Evolutionary conservation across 2,329 filamentous ascomycete genomes (phyloP).

Genomic region (Trichoderma sp.): DNA sequence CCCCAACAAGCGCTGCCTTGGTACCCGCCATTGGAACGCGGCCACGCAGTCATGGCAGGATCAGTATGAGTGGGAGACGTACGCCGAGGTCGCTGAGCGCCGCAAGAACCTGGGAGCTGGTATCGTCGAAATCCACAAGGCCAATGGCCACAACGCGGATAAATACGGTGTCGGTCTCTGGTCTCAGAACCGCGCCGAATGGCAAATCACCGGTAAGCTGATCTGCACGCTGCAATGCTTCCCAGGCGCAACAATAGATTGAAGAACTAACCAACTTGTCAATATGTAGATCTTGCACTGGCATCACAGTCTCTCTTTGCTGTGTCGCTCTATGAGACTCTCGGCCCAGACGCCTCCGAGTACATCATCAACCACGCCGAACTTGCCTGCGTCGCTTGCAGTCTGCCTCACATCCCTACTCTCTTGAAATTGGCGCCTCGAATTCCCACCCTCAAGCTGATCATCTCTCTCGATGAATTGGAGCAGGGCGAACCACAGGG

Average conservation of each 20-base stretch:
- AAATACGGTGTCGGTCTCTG: constrained; percentile 81
- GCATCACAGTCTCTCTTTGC: constrained; percentile 86
- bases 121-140: constrained; percentile 78
- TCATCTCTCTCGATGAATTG: constrained; percentile 83
- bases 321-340: constrained; percentile 94
- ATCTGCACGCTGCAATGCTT: not conserved
- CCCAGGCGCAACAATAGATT: not conserved
- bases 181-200: constrained; percentile 85
- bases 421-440: constrained; percentile 79
- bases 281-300: constrained; percentile 72
- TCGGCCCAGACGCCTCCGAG: constrained; percentile 88
- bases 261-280: not conserved
- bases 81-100: constrained; percentile 75
- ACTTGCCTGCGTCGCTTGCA: constrained; percentile 74
- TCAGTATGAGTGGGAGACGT: constrained; percentile 82
- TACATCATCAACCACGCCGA: constrained; percentile 93
- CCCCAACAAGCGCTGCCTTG: constrained; percentile 74
- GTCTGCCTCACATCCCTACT: constrained; percentile 77
- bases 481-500: constrained; percentile 77
- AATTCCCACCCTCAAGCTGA: constrained; percentile 80
- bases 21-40: constrained; percentile 78
- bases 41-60: constrained; percentile 72
- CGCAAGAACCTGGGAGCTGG: constrained; percentile 85
- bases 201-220: constrained; percentile 74
- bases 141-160: constrained; percentile 62